These are phyloP conservation scores for Apophysomyces sp. DNA, from an alignment of 371 early-diverging fungal species.

Conservation along the genomic window DNA sequence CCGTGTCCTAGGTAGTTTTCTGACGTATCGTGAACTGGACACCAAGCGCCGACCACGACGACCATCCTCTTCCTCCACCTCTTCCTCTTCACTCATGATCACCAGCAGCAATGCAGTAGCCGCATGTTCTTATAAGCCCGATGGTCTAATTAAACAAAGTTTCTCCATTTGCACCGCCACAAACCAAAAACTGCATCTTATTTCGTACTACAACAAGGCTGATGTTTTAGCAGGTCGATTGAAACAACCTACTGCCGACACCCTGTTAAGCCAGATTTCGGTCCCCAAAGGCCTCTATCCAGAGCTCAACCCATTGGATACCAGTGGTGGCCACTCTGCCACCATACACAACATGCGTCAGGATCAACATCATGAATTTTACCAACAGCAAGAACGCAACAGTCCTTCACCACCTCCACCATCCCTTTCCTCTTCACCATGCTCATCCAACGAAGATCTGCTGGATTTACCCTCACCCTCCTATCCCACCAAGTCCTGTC, in stretches of 20 bases:
- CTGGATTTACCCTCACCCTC: constrained; percentile 12
- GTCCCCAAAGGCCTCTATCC: constrained; percentile 69
- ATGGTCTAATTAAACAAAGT: constrained; percentile 63
- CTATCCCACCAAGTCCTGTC: constrained; percentile 7
- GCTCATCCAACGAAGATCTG: constrained; percentile 30
- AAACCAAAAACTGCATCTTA: constrained; percentile 81
- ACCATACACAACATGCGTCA: constrained; percentile 41
- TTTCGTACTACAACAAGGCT: constrained; percentile 82
- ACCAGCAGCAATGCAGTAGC: constrained; percentile 29
- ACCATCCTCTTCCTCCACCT: constrained; percentile 9
- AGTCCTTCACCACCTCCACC: constrained; percentile 34
- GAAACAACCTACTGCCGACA: constrained; percentile 53
- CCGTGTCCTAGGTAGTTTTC: constrained; percentile 74
- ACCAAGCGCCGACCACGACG: constrained; percentile 50
- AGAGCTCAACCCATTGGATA: constrained; percentile 52
- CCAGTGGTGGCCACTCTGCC: constrained; percentile 47
- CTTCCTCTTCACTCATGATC: constrained; percentile 18
- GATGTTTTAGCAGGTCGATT: constrained; percentile 62
- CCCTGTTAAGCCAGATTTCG: constrained; percentile 44
- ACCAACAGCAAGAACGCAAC: constrained; percentile 8
- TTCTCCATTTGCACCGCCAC: constrained; percentile 71
- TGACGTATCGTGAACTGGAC: constrained; percentile 76
- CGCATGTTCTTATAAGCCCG: constrained; percentile 53
- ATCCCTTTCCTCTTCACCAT: constrained; percentile 33
- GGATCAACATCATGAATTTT: constrained; percentile 9